Percentiles rank a stretch among this genome's conserved stretches.
Conservation (phyloP, 148 eudicot genomes). For the Spergularia bocconei region DNA sequence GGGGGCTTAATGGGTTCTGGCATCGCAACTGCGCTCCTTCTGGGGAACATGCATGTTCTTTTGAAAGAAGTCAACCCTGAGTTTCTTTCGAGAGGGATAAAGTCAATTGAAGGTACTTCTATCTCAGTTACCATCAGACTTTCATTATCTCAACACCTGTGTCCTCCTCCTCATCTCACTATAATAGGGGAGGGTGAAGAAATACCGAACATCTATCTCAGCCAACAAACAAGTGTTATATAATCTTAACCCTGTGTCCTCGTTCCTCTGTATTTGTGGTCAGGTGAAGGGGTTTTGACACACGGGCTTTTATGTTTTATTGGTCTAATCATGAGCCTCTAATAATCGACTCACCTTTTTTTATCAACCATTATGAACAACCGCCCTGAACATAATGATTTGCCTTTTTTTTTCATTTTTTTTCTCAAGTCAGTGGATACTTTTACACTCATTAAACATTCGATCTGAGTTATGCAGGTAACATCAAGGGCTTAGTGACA, state of each 20-base stretch:
- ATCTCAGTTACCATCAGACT: not conserved
- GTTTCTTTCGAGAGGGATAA: constrained; percentile 75
- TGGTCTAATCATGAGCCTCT: not conserved
- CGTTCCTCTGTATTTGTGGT: not conserved
- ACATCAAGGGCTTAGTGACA: constrained; percentile 62
- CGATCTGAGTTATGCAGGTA: constrained; percentile 47
- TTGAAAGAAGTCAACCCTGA: constrained; percentile 86
- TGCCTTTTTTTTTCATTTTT: too few species aligned
- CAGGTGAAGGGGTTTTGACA: not conserved
- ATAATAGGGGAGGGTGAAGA: not conserved
- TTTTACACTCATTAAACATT: constrained; percentile 1
- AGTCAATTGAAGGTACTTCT: constrained; percentile 60
- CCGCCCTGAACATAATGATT: not conserved
- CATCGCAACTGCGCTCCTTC: constrained; percentile 82
- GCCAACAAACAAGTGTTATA: not conserved
- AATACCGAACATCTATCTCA: not conserved
- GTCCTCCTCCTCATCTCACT: constrained; percentile 5
- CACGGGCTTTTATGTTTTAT: not conserved
- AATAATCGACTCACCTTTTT: not conserved
- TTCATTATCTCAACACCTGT: not conserved
- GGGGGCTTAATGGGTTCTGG: constrained; percentile 99
- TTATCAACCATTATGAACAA: not conserved
- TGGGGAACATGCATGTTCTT: constrained; percentile 62
- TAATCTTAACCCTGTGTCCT: not conserved
- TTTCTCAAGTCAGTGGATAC: not conserved